Evolutionary conservation across 164 flowering plant species (phyloP).

Genomic region (Piper betle): DNA sequence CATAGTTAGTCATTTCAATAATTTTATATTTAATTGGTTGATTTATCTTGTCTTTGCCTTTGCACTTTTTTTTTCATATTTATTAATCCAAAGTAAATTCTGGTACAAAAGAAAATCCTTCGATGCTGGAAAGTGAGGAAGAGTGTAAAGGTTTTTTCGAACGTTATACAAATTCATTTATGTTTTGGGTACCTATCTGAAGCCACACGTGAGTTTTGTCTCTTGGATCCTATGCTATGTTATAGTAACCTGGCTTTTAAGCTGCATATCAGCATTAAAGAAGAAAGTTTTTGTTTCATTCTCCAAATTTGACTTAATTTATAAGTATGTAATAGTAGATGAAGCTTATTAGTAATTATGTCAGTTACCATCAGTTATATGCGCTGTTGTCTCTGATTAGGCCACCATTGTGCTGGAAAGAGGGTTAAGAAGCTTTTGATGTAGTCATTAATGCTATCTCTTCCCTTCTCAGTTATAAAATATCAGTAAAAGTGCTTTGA

Average conservation of each 20-base stretch:
- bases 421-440: too few species aligned
- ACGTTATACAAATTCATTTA: conserved; percentile 63
- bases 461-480: too few species aligned
- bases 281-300: too few species aligned
- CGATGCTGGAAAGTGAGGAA: conserved; percentile 59
- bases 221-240: background rate
- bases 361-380: too few species aligned
- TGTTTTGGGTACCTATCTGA: conserved; percentile 72
- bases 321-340: too few species aligned
- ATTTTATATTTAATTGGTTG: background rate
- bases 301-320: too few species aligned
- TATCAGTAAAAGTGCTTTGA: too few species aligned
- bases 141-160: conserved; percentile 62
- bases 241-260: background rate
- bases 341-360: too few species aligned
- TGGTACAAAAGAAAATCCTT: background rate
- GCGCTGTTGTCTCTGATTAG: too few species aligned
- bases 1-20: background rate
- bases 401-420: too few species aligned
- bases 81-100: background rate
- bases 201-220: conserved; percentile 65
- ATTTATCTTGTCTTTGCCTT: background rate
- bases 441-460: too few species aligned
- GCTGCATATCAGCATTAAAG: background rate
- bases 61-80: background rate